Evolutionary conservation across 2,329 filamentous ascomycete species (phyloP).

Genomic region (Apiospora kogelbergensis): DNA sequence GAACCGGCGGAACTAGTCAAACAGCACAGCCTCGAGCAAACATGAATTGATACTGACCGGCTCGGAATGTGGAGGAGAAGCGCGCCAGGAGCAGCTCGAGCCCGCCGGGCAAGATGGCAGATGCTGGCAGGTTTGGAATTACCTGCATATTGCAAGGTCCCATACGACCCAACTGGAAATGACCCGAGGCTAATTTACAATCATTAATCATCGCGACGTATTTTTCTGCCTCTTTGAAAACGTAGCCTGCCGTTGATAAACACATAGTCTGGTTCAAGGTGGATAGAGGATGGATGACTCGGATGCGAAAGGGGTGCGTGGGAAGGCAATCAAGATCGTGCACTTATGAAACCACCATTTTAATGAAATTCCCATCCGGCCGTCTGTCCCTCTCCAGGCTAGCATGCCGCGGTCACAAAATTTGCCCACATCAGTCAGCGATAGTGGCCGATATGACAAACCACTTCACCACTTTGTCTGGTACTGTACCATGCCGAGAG

Average conservation of each 20-base stretch:
- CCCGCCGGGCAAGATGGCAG: not conserved
- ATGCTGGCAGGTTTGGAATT: not conserved
- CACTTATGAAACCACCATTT: not conserved
- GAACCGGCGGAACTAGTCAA: not conserved
- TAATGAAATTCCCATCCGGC: not conserved
- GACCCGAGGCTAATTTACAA: not conserved
- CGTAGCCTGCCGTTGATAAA: not conserved
- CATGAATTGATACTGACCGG: not conserved
- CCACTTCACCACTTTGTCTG: not conserved
- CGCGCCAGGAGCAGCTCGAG: too few relatives aligned
- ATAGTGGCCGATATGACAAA: not conserved
- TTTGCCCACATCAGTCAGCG: not conserved
- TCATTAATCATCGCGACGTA: not conserved
- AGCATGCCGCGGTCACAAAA: not conserved
- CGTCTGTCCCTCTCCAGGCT: not conserved
- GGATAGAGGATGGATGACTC: not conserved
- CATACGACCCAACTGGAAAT: not conserved
- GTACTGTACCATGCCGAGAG: not conserved
- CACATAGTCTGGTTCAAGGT: not conserved
- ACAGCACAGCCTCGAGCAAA: not conserved
- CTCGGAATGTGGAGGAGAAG: not conserved
- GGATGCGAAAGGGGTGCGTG: not conserved
- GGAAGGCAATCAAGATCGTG: slow-evolving; percentile 1
- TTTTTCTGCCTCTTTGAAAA: too few relatives aligned
- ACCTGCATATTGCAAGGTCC: not conserved